phyloP scores from a whole-genome alignment of 495 filamentous ascomycete genomes.

The Penicillium arizonense region DNA sequence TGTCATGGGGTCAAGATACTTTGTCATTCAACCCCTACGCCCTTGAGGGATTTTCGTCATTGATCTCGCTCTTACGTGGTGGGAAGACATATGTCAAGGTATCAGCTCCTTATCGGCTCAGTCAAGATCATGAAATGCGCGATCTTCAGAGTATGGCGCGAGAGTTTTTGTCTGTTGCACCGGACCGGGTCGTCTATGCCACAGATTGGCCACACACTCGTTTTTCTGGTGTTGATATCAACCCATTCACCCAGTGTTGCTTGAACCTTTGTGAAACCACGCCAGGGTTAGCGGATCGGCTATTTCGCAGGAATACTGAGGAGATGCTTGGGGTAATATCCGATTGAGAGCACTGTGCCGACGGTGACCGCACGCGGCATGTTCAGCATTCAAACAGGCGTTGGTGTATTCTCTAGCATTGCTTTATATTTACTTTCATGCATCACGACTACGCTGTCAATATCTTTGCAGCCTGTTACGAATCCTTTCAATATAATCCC shows the following conservation, averaged over 20 bases:
- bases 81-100: conserved; percentile 48
- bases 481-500: not conserved
- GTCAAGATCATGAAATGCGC: conserved; percentile 32
- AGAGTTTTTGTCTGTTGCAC: conserved; percentile 36
- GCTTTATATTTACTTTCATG: no score
- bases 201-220: conserved; percentile 56
- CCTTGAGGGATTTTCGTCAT: conserved; percentile 41
- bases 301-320: conserved; percentile 48
- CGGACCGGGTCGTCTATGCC: conserved; percentile 44
- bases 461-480: no score
- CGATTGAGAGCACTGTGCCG: not conserved
- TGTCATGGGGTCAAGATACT: conserved; percentile 3
- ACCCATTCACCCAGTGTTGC: conserved; percentile 41
- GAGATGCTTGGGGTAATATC: conserved; percentile 28
- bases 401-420: not conserved
- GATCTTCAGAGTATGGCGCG: conserved; percentile 40
- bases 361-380: not conserved
- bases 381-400: not conserved
- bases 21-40: conserved; percentile 33
- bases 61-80: conserved; percentile 37
- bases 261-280: conserved; percentile 40
- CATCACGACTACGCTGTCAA: no score
- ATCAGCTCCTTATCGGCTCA: conserved; percentile 49
- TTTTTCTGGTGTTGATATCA: conserved; percentile 43
- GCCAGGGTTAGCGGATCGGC: conserved; percentile 35